Evolutionary conservation across 805 yeast genomes (phyloP), one percentile per base, ranked within the genome.

Genomic region (Ogataea siamensis): DNA sequence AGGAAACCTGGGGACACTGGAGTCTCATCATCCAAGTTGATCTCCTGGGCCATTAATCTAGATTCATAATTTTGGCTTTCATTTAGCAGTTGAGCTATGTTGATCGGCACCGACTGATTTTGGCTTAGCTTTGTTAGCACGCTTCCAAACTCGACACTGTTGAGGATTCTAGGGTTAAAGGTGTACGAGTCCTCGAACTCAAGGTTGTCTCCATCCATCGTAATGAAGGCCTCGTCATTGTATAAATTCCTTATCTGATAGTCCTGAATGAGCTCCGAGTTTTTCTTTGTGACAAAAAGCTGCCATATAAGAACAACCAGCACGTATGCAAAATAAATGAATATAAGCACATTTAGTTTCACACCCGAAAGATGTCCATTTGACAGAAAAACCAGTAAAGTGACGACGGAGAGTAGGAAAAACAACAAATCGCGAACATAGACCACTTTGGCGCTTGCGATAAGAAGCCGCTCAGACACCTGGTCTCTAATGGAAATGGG

Each of bases 401-500:
- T 46, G 1, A 69, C 20, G 2, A 78, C 62, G 2, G 88, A 69
- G 0, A 68, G 47, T 1, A 74, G 53, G 50, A 88, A 83, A 53
- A 85, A 78, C 0, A 57, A 40, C 1, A 77, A 53, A 54, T 93
- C 97, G 46, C 91, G 66, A 2, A 80, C 11, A 53, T 84, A 86
- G 10, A 63, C 58, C 7, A 55, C 42, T 43, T 69, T 65, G 8
- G 58, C 55, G 40, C 66, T 64, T 12, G 71, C 64, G 4, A 32
- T 33, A 3, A 37, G 12, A 13, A 49, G 39, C 5, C 16, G 14
- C n/a, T 28, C 33, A 9, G 39, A 19, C 19, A 30, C 21, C 10
- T 42, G 43, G 19, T 28, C 44, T 15, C 37, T 37, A 40, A 31
- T 28, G 47, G 18, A 17, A 4, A 13, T n/a, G 2, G 19, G 25